A percentile compares a stretch with the other conserved stretches of the same genome.
Evolutionary conservation across 2,329 filamentous ascomycete genomes (phyloP).

Genomic region (Neonectria coccinea): DNA sequence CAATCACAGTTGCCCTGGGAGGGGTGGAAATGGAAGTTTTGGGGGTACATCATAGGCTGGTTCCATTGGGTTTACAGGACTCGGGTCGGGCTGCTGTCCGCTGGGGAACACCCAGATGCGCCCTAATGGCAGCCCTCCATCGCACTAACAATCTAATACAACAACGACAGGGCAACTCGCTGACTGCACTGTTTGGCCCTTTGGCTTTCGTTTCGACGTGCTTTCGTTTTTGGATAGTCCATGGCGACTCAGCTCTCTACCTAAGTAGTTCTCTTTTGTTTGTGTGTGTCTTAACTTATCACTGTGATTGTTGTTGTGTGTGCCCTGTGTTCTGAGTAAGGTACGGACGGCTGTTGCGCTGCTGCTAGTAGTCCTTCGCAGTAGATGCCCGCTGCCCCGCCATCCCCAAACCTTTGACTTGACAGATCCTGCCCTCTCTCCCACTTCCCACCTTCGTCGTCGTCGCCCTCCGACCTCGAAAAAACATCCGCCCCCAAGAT

Average conservation of each 20-base stretch:
- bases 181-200: neutral
- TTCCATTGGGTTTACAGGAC: neutral
- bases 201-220: neutral
- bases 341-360: no score
- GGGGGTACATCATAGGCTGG: neutral
- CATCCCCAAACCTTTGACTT: constrained; percentile 44
- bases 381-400: constrained; percentile 40
- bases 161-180: neutral
- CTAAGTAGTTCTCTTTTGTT: neutral
- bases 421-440: constrained; percentile 46
- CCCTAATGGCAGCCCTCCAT: neutral
- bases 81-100: neutral
- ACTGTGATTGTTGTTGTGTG: neutral
- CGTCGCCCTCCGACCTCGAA: constrained; percentile 43
- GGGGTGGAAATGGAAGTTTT: neutral
- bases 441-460: constrained; percentile 37
- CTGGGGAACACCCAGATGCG: neutral
- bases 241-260: neutral
- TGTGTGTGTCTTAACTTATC: neutral
- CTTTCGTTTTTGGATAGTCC: neutral
- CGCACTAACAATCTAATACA: neutral
- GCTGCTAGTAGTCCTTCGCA: neutral
- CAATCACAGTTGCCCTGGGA: constrained; percentile 36
- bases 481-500: constrained; percentile 32
- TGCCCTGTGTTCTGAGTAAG: neutral